A percentile compares a stretch with the other conserved stretches of the same genome.
phyloP scores from a whole-genome alignment of 352 stramenopile species.

The Pythium aristosporum region DNA sequence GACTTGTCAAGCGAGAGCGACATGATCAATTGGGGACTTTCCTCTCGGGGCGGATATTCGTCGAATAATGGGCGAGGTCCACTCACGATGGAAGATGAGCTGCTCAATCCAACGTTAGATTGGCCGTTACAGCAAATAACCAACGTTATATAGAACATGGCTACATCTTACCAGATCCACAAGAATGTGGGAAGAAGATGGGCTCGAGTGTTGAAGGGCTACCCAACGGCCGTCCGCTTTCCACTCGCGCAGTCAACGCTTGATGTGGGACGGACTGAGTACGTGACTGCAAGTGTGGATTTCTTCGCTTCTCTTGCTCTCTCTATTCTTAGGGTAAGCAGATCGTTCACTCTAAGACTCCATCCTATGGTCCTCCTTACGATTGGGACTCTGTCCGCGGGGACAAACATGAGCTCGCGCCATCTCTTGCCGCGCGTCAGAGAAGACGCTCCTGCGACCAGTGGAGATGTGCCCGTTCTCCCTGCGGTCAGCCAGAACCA shows the following conservation, averaged over 20 bases:
- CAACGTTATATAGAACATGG: constrained; percentile 21
- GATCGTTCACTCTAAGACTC: neutral
- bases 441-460: neutral
- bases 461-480: neutral
- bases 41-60: too few relatives aligned
- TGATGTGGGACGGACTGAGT: neutral
- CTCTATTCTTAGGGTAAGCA: constrained; percentile 1
- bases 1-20: constrained; percentile 84
- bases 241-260: too few relatives aligned
- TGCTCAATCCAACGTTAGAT: constrained; percentile 19
- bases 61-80: neutral
- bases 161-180: neutral
- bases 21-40: constrained; percentile 32
- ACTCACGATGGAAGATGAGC: neutral
- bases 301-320: too few relatives aligned
- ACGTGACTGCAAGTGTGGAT: too few relatives aligned
- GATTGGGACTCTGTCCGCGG: too few relatives aligned
- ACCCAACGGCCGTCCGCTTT: too few relatives aligned
- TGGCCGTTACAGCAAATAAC: constrained; percentile 2
- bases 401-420: neutral
- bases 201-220: too few relatives aligned
- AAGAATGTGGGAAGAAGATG: neutral
- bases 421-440: constrained; percentile 1
- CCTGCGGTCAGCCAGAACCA: neutral
- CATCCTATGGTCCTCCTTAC: neutral